Conservation (phyloP, 2,329 filamentous ascomycete genomes). For the Venturia carpophila region DNA sequence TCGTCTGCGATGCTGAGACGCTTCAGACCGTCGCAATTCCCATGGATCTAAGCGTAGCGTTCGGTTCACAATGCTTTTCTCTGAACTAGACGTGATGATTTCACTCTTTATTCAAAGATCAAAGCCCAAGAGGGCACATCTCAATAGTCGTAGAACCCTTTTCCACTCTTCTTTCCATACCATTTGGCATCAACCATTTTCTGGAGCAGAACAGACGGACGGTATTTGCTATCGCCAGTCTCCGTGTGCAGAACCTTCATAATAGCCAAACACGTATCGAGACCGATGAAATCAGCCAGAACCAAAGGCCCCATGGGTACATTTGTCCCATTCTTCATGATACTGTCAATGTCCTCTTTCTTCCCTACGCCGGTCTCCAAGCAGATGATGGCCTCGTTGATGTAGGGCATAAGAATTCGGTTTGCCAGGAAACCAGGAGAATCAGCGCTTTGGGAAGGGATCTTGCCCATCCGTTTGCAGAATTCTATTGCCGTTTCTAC, state of each 20-base stretch:
- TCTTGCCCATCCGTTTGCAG: slow-evolving; percentile 87
- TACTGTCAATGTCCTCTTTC: slow-evolving; percentile 87
- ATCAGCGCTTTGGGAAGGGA: slow-evolving; percentile 79
- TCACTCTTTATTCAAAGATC: background rate
- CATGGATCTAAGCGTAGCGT: background rate
- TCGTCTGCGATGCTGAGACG: background rate
- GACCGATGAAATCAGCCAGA: slow-evolving; percentile 91
- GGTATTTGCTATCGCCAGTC: slow-evolving; percentile 92
- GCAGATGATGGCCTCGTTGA: slow-evolving; percentile 96
- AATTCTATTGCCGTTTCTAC: slow-evolving; percentile 76
- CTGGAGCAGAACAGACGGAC: slow-evolving; percentile 74
- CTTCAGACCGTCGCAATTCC: background rate
- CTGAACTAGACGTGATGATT: background rate
- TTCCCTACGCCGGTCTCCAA: slow-evolving; percentile 85
- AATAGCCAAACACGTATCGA: slow-evolving; percentile 92
- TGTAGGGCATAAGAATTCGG: slow-evolving; percentile 96
- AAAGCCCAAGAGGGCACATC: background rate
- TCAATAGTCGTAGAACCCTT: slow-evolving; percentile 88
- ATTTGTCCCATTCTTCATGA: slow-evolving; percentile 99
- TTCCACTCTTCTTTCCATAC: slow-evolving; percentile 95
- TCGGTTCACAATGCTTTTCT: background rate
- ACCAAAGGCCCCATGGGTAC: slow-evolving; percentile 96
- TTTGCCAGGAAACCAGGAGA: slow-evolving; percentile 93
- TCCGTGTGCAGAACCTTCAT: slow-evolving; percentile 92
- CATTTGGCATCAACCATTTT: slow-evolving; percentile 99